Evolutionary conservation across 768 basidiomycete genomes (phyloP), one percentile per base, ranked within the genome.

Genomic region (Infundibulicybe gibba): DNA sequence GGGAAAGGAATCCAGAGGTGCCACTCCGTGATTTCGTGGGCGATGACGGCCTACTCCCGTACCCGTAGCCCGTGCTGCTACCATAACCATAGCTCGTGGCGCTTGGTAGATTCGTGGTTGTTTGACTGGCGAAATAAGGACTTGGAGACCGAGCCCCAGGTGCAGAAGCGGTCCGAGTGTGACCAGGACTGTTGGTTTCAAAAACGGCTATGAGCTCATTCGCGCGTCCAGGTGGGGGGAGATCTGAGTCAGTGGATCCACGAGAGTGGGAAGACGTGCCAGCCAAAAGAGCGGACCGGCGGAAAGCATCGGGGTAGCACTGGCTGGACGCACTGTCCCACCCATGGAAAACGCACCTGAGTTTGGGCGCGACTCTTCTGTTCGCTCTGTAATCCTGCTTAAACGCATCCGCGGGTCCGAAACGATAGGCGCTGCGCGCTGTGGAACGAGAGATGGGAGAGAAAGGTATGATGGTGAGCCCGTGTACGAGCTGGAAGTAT

Each of bases 311-410:
- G 16, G 71, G 34, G 74, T 67, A 30, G 67, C 66, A 53, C 65
- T 75, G 9, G 59, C 55, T 30, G 64, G 71, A 45, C 76, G 61
- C 8, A 69, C 44, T 48, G 59, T 49, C 48, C 56, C 48, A 54
- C 49, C 56, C 34, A 56, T 51, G 17, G 66, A 66, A 52, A 68
- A 71, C 0, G 70, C 61, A 10, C 69, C 69, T 1, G 80, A 75
- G 5, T 65, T 62, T 0, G 87, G 87, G 21, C 87, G 80, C 0
- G 85, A 68, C 30, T 85, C 80, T 64, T 92, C 90, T 1, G 86
- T 89, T 40, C 74, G 77, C 60, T 92, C 90, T 3, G 87, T 79
- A 49, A 92, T 92, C 2, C 78, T 84, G 58, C 89, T 91, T 15
- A 91, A 71, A 9, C 80, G 77, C 39, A 62, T 59, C n/a, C 66